Conservation (phyloP, 306 rosid genomes). For the Vigna hirtella region DNA sequence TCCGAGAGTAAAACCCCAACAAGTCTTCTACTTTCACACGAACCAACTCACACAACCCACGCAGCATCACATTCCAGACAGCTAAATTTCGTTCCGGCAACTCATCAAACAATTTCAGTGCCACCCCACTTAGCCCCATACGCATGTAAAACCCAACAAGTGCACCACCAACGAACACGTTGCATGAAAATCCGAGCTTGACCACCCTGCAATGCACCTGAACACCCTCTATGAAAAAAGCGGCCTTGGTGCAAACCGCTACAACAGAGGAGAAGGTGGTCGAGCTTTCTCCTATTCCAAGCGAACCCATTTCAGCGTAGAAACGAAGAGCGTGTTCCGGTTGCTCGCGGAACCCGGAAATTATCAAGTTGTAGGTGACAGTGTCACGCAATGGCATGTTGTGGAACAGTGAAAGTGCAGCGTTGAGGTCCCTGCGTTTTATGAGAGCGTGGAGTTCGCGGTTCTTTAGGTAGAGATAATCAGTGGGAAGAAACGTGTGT, state of each 20-base stretch:
- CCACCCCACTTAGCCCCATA: constrained; percentile 51
- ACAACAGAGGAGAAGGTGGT: constrained; percentile 67
- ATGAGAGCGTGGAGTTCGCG: constrained; percentile 51
- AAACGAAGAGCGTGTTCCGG: constrained; percentile 55
- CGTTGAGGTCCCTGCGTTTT: constrained; percentile 49
- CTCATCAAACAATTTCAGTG: constrained; percentile 74
- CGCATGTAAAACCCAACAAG: constrained; percentile 63
- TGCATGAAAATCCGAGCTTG: constrained; percentile 59
- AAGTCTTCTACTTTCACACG: constrained; percentile 49
- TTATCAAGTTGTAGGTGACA: constrained; percentile 74
- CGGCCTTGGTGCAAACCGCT: constrained; percentile 55
- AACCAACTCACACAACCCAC: constrained; percentile 67
- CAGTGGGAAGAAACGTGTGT: constrained; percentile 29
- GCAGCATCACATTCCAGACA: constrained; percentile 68
- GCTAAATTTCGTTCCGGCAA: constrained; percentile 65
- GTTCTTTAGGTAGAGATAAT: constrained; percentile 58
- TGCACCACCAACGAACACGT: constrained; percentile 67
- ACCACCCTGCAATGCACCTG: constrained; percentile 81
- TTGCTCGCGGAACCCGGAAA: constrained; percentile 60
- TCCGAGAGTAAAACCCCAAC: constrained; percentile 48
- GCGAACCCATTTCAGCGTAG: constrained; percentile 64
- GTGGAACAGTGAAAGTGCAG: constrained; percentile 63
- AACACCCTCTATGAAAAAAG: constrained; percentile 58
- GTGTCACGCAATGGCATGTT: constrained; percentile 64
- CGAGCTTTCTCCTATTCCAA: constrained; percentile 61